These are phyloP conservation scores for Solanum gracilifrons DNA, from an alignment of 257 asterid species.

Conservation along the genomic window DNA sequence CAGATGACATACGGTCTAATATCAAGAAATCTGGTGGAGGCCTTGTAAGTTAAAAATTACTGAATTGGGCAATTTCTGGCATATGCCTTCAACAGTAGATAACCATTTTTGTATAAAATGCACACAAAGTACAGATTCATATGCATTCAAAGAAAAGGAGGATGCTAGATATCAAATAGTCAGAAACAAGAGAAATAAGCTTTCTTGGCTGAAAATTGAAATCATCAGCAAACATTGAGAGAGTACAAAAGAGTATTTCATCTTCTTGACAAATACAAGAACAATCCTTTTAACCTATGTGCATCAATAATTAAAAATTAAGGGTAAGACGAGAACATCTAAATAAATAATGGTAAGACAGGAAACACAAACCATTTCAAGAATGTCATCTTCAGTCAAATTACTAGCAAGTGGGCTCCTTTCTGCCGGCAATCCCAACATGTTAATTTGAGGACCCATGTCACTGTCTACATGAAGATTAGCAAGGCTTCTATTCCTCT, in stretches of 20 bases:
- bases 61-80: neutral
- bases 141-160: neutral
- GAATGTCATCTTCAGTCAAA: slow-evolving; percentile 81
- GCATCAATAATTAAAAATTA: neutral
- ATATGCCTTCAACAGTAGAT: neutral
- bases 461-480: slow-evolving; percentile 9
- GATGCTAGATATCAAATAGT: neutral
- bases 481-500: slow-evolving; percentile 21
- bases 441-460: slow-evolving; percentile 24
- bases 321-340: slow-evolving; percentile 4
- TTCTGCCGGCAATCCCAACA: slow-evolving; percentile 49
- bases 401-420: slow-evolving; percentile 36
- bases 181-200: neutral
- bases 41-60: neutral
- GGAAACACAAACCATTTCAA: slow-evolving; percentile 62
- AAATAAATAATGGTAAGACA: slow-evolving; percentile 3
- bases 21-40: neutral
- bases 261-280: neutral
- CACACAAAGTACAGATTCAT: neutral
- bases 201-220: neutral
- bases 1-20: neutral
- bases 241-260: neutral
- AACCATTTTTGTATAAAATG: neutral
- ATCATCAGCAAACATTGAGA: neutral
- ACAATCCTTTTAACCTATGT: neutral